phyloP scores from a whole-genome alignment of 2,329 filamentous ascomycete species.

The Macrophomina tecta region DNA sequence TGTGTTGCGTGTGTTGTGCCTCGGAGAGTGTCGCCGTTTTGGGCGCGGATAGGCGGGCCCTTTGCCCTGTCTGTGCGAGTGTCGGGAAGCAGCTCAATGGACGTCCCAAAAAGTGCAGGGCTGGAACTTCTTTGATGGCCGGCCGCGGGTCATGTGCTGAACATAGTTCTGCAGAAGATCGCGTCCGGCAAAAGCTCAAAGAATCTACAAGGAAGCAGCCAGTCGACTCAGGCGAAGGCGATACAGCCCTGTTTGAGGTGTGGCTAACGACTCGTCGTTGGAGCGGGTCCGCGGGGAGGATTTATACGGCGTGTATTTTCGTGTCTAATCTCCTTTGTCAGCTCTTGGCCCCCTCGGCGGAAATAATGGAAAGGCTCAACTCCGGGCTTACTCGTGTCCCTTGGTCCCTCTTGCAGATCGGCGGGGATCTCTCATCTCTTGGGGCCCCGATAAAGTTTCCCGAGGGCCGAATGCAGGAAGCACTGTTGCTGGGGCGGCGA shows the following conservation, averaged over 20 bases:
- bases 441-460: slow-evolving; percentile 1
- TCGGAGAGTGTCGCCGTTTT: not conserved
- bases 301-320: too few relatives aligned
- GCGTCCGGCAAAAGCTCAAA: not conserved
- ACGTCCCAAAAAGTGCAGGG: too few relatives aligned
- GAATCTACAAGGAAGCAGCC: not conserved
- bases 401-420: slow-evolving; percentile 1
- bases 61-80: not conserved
- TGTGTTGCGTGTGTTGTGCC: not conserved
- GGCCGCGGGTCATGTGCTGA: slow-evolving; percentile 1
- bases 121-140: too few relatives aligned
- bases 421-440: slow-evolving; percentile 17
- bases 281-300: slow-evolving; percentile 1
- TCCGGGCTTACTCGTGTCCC: slow-evolving; percentile 10
- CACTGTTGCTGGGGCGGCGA: not conserved
- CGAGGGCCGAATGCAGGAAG: slow-evolving; percentile 12
- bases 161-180: not conserved
- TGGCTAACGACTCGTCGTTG: not conserved
- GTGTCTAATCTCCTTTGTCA: not conserved
- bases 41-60: not conserved
- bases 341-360: not conserved
- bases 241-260: not conserved
- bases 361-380: not conserved
- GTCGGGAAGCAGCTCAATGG: slow-evolving; percentile 4
- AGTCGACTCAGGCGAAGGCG: not conserved